Evolutionary conservation across 1,284 basidiomycete species (phyloP).

Genomic region (Austroboletus olivaceoglutinosus): DNA sequence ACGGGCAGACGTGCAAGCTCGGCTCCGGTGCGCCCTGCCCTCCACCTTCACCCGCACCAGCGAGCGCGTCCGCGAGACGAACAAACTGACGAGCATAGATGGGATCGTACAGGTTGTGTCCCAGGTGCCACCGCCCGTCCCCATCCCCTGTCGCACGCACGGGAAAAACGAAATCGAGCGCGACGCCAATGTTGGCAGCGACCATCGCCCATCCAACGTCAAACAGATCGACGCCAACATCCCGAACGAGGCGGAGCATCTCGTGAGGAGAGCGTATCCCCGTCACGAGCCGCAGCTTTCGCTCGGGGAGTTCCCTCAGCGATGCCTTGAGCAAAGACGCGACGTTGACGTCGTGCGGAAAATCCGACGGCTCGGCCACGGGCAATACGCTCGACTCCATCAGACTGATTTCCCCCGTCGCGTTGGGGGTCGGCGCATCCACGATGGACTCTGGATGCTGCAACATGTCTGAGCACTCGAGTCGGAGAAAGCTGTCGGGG

Average conservation of each 20-base stretch:
- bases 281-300: slow-evolving; percentile 63
- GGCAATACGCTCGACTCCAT: slow-evolving; percentile 1
- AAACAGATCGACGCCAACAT: slow-evolving; percentile 72
- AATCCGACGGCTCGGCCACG: slow-evolving; percentile 1
- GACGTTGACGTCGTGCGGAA: slow-evolving; percentile 26
- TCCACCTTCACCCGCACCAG: slow-evolving; percentile 25
- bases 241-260: slow-evolving; percentile 59
- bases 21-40: not conserved
- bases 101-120: slow-evolving; percentile 67
- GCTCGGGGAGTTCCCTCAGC: slow-evolving; percentile 46
- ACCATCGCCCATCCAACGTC: slow-evolving; percentile 69
- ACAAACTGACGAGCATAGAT: slow-evolving; percentile 60
- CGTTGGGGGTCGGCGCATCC: slow-evolving; percentile 12
- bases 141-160: slow-evolving; percentile 23
- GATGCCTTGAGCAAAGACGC: slow-evolving; percentile 55
- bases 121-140: slow-evolving; percentile 45
- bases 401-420: not conserved
- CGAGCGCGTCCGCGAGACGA: slow-evolving; percentile 45
- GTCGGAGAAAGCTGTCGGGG: slow-evolving; percentile 14
- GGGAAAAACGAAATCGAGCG: slow-evolving; percentile 76
- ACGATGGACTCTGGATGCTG: slow-evolving; percentile 12
- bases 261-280: slow-evolving; percentile 67
- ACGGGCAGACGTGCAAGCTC: slow-evolving; percentile 44
- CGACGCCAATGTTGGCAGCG: slow-evolving; percentile 65
- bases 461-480: slow-evolving; percentile 8